Conservation (phyloP, 2,329 filamentous ascomycete species). For the Stagonosporopsis chrysanthemi region DNA sequence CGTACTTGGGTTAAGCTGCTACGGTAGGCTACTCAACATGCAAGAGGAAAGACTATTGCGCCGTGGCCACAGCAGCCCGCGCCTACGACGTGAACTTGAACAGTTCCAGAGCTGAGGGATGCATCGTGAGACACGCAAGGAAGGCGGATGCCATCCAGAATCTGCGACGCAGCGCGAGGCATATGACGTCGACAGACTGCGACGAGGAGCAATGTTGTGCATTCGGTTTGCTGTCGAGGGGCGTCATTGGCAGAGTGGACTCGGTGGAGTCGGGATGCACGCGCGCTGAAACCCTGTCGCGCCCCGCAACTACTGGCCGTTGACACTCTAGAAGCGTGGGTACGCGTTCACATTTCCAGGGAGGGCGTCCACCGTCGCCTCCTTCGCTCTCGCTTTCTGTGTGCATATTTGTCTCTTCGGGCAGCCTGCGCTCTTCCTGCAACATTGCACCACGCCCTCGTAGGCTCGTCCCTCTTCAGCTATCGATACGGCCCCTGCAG, state of each 20-base stretch:
- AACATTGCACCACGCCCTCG: not conserved
- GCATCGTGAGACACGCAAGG: conserved; percentile 12
- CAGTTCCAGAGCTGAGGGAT: conserved; percentile 6
- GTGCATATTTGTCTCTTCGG: not conserved
- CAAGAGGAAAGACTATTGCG: conserved; percentile 5
- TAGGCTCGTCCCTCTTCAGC: not conserved
- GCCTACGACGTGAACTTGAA: conserved; percentile 3
- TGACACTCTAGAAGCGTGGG: not conserved
- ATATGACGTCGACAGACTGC: conserved; percentile 9
- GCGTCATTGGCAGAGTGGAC: not conserved
- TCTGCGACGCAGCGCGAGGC: conserved; percentile 1
- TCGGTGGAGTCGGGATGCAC: not conserved
- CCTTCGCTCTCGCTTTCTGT: not conserved
- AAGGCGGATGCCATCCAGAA: not conserved
- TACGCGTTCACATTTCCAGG: not conserved
- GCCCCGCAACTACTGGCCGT: conserved; percentile 7
- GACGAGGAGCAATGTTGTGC: not conserved
- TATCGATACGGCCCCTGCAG: not conserved
- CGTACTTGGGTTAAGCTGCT: conserved; percentile 12
- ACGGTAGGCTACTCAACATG: conserved; percentile 1
- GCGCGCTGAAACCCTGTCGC: conserved; percentile 9
- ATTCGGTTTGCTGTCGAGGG: conserved; percentile 10
- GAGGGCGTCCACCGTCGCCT: not conserved
- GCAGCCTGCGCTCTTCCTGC: conserved; percentile 21
- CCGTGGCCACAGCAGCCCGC: not conserved